Evolutionary conservation across 345 rosid genomes (phyloP), one percentile per base, ranked within the genome.

Genomic region (Pistacia atlantica): DNA sequence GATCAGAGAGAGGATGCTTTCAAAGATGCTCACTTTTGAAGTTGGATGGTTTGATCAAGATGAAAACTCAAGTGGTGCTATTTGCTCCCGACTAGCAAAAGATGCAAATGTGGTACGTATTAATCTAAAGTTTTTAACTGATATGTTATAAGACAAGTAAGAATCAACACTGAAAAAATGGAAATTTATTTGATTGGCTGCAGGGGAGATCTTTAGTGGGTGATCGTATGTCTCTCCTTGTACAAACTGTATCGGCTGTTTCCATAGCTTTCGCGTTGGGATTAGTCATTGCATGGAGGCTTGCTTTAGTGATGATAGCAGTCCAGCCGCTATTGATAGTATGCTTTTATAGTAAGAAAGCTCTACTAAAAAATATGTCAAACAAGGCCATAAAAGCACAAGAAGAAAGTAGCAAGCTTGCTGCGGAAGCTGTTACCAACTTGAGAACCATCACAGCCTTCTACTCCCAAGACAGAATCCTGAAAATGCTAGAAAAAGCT

Each of bases 31-130:
- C 55, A 89, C 91, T 5, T 93, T 91, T 22, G 97, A 93, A 82
- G 84, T 91, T 64, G 89, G 93, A 3, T 93, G 95, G 97, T 91
- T 91, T 28, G 94, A 91, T 71, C 80, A 70, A 67, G 90, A 88
- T 33, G 89, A 91, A 83, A 93, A 93, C 73, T 86, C 97, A 0
- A 91, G 89, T 35, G 97, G 92, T 13, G 82, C 92, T 3, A 72
- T 91, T 69, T 91, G 91, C 78, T 83, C 95, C 28, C 83, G 93
- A 69, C 87, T 93, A 4, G 86, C 90, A 45, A 89, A 87, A 70
- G 95, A 93, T 86, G 94, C 95, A 28, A 86, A 80, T 69, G 84
- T 86, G 88, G 92, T 93, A 81, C 8, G 89, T 67, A 49, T 16
- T 48, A 13, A 22, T 48, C 11, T 6, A 18, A 4, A 5, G 45